These are phyloP conservation scores for Neonothopanus nambi DNA, from an alignment of 1,284 basidiomycete genomes.

Conservation along the genomic window DNA sequence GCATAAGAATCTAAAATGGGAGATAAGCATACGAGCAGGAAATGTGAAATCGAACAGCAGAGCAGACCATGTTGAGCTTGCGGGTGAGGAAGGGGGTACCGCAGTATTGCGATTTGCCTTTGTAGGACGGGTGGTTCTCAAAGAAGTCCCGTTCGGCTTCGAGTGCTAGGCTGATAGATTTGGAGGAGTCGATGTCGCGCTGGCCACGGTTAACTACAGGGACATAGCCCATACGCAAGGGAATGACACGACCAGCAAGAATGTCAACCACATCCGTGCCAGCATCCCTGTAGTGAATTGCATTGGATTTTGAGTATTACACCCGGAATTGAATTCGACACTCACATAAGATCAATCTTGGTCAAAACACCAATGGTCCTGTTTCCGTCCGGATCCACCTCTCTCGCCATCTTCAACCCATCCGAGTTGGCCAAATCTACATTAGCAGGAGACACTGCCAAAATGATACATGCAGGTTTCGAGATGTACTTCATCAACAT, in stretches of 20 bases:
- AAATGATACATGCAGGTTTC: conserved; percentile 86
- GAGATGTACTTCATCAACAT: conserved; percentile 97
- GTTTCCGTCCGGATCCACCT: conserved; percentile 94
- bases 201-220: conserved; percentile 98
- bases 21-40: conserved; percentile 7
- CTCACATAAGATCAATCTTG: conserved; percentile 96
- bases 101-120: conserved; percentile 92
- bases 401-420: conserved; percentile 93
- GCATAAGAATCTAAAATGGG: conserved; percentile 88
- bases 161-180: conserved; percentile 82
- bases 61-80: conserved; percentile 88
- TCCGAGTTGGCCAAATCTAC: conserved; percentile 98
- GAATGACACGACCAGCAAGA: conserved; percentile 94
- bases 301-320: conserved; percentile 4
- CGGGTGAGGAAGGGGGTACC: conserved; percentile 97
- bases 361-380: conserved; percentile 98
- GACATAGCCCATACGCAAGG: conserved; percentile 93
- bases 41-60: conserved; percentile 3
- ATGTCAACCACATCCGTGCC: conserved; percentile 99
- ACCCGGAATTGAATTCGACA: neutral
- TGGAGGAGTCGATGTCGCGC: conserved; percentile 90
- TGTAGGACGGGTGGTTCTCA: conserved; percentile 90
- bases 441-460: conserved; percentile 96
- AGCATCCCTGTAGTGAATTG: conserved; percentile 65
- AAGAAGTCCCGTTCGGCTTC: conserved; percentile 93